Percentiles rank a stretch among this genome's conserved stretches.
phyloP scores from a whole-genome alignment of 2,329 filamentous ascomycete species.

The Samsoniella hepiali region DNA sequence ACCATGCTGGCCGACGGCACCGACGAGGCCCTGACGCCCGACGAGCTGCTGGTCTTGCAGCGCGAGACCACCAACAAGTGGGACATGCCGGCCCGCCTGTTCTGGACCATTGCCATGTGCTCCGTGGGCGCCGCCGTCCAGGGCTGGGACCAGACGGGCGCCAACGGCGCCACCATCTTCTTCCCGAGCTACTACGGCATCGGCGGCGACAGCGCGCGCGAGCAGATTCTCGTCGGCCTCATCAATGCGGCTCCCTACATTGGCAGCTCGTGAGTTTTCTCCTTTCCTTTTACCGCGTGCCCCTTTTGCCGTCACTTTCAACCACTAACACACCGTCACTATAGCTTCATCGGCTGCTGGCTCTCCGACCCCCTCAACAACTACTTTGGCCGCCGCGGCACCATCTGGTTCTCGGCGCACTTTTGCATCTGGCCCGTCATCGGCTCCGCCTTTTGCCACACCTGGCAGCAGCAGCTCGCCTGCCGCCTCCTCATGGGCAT shows the following conservation, averaged over 20 bases:
- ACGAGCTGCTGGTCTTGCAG: constrained; percentile 56
- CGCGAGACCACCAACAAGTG: constrained; percentile 66
- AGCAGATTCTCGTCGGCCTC: constrained; percentile 57
- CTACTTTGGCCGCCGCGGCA: constrained; percentile 43
- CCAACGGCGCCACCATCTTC: constrained; percentile 61
- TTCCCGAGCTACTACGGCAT: constrained; percentile 54
- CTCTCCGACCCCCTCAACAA: constrained; percentile 62
- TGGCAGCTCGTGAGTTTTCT: constrained; percentile 35
- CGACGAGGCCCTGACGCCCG: constrained; percentile 54
- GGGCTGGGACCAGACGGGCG: constrained; percentile 66
- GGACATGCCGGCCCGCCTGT: constrained; percentile 59
- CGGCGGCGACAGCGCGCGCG: constrained; percentile 32
- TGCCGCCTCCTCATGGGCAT: constrained; percentile 72
- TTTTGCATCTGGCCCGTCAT: constrained; percentile 69
- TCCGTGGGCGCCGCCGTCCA: constrained; percentile 70
- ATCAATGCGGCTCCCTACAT: constrained; percentile 60
- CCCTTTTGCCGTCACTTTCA: neutral
- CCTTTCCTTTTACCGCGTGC: too few relatives aligned
- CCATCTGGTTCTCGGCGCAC: constrained; percentile 71
- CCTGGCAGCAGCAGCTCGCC: constrained; percentile 68
- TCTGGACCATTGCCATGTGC: constrained; percentile 64
- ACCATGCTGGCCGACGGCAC: constrained; percentile 44
- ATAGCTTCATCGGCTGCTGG: constrained; percentile 54
- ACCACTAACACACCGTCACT: neutral
- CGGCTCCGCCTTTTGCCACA: constrained; percentile 66